These are phyloP conservation scores for Leccinum disarticulatum DNA, from an alignment of 768 basidiomycete species.

Conservation along the genomic window DNA sequence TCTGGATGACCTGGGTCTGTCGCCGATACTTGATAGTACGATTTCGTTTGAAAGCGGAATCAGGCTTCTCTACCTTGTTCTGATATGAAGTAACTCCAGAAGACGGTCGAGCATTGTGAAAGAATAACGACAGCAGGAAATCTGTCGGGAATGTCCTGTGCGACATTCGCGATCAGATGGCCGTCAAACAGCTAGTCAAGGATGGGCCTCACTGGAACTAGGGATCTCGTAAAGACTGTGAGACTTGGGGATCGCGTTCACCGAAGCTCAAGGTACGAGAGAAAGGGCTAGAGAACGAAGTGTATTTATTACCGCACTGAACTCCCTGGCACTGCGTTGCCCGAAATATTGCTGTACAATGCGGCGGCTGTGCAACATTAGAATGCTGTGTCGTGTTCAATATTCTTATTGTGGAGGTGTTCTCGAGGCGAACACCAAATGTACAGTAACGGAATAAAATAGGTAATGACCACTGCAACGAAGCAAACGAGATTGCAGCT, in stretches of 20 bases:
- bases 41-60: neutral
- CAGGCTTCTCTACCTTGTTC: neutral
- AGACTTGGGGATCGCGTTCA: neutral
- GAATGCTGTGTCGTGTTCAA: neutral
- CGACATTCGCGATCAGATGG: neutral
- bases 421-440: neutral
- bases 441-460: neutral
- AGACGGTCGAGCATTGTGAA: neutral
- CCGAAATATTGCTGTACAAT: too few relatives aligned
- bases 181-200: neutral
- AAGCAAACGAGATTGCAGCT: neutral
- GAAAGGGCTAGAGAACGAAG: neutral
- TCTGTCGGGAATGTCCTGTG: neutral
- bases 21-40: neutral
- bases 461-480: neutral
- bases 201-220: neutral
- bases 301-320: neutral
- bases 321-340: neutral
- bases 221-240: neutral
- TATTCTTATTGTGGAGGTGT: neutral
- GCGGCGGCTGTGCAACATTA: neutral
- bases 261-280: neutral
- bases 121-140: neutral
- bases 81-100: neutral
- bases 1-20: constrained; percentile 10